Evolutionary conservation across 192 early-diverging fungal genomes (phyloP).

Genomic region (Lunasporangiospora selenospora): DNA sequence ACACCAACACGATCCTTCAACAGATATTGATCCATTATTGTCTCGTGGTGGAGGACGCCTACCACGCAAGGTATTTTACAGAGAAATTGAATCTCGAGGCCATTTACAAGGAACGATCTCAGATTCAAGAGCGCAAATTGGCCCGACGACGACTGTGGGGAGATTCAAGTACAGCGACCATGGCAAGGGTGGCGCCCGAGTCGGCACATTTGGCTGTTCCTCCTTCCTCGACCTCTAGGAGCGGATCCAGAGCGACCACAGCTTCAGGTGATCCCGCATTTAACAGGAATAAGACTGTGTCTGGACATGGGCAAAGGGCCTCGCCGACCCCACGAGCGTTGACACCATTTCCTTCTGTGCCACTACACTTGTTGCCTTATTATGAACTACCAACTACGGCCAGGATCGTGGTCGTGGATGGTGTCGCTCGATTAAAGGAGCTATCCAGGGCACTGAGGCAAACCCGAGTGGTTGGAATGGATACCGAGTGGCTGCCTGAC

Average conservation of each 20-base stretch:
- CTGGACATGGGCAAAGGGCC: neutral
- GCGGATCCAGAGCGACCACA: neutral
- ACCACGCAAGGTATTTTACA: too few species aligned
- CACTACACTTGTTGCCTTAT: neutral
- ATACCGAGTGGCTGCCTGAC: constrained; percentile 28
- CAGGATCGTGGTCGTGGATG: constrained; percentile 4
- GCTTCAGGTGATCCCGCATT: neutral
- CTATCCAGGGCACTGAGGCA: neutral
- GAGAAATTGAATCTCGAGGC: too few species aligned
- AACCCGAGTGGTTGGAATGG: constrained; percentile 15
- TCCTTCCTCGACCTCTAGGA: neutral
- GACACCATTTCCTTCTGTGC: neutral
- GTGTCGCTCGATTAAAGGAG: neutral
- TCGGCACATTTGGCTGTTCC: too few species aligned
- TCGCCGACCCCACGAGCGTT: too few species aligned
- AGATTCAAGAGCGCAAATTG: too few species aligned
- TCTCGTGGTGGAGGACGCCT: too few species aligned
- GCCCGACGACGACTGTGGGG: too few species aligned
- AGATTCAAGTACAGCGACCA: too few species aligned
- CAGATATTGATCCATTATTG: too few species aligned
- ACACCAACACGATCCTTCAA: too few species aligned
- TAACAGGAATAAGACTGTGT: neutral
- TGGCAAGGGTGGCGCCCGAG: too few species aligned
- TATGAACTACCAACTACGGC: neutral
- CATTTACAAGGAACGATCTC: too few species aligned